Evolutionary conservation across 768 basidiomycete genomes (phyloP), one percentile per base, ranked within the genome.

Genomic region (Leccinum barrowsii): DNA sequence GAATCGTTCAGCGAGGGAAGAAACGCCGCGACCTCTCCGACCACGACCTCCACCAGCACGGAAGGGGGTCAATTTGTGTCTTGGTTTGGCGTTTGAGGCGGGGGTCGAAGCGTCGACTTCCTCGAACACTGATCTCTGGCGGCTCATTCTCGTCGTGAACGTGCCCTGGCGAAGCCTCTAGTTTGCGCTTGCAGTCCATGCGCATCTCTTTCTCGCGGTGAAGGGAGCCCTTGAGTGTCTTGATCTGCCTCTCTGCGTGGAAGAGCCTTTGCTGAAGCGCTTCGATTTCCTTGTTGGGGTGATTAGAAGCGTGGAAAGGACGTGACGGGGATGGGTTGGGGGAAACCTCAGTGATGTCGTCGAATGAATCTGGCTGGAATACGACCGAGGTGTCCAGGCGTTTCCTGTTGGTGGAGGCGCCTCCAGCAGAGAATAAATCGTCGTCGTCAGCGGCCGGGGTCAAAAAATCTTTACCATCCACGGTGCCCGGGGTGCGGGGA

Each of bases 181-280:
- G 73, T 67, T 78, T 80, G 56, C 85, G 77, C 66, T 75, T 77
- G 58, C 84, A 83, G 55, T 87, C 86, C 68, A 92, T 82, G 34
- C 87, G 83, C 56, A 85, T 75, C 76, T 91, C 87, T 75, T 92
- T 94, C 80, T 94, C 93, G 58, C 92, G 80, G 66, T 85, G 84
- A 54, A 94, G 70, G 1, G 86, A 85, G 50, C 87, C 83, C 67
- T 91, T 90, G 59, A 94, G 82, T 15, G 92, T 92, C 60, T 78
- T 82, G 66, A 94, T 87, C 67, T 92, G 92, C 59, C 92, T 78
- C 70, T 94, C 91, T 4, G 93, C 90, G 71, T 94, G 92, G 11
- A 90, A 88, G 35, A 94, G 78, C 26, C 87, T 80, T 67, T 92
- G 87, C 59, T 92, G 87, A 13, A 94, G 75, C 1, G 85, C 83